These are phyloP conservation scores for Sporothrix brasiliensis DNA, from an alignment of 2,329 filamentous ascomycete genomes.

Conservation along the genomic window DNA sequence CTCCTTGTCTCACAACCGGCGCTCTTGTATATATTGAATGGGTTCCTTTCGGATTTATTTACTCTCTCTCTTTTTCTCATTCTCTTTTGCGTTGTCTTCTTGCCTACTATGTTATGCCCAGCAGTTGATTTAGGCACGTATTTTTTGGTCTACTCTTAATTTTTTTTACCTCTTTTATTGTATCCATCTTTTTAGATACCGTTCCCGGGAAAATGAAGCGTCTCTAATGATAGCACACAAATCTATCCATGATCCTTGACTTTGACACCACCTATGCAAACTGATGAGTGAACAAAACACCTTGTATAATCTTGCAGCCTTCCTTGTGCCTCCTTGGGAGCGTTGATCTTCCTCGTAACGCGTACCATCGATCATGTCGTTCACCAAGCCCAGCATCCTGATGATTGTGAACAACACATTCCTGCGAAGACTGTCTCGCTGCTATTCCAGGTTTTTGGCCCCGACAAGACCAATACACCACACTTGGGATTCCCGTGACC, in stretches of 20 bases:
- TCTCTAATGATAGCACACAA: not conserved
- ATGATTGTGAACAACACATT: no score
- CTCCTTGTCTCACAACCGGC: not conserved
- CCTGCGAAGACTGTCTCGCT: no score
- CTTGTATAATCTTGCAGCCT: no score
- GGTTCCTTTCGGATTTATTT: not conserved
- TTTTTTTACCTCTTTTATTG: not conserved
- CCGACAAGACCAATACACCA: no score
- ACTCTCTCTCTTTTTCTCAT: no score
- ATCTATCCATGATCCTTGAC: not conserved
- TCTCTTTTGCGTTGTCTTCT: not conserved
- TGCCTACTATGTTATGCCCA: not conserved
- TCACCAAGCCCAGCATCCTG: no score
- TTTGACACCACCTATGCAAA: not conserved
- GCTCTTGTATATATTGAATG: slow-evolving; percentile 1
- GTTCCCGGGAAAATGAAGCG: not conserved
- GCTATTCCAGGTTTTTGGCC: no score
- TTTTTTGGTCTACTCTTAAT: not conserved
- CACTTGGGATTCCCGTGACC: no score
- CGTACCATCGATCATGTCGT: no score
- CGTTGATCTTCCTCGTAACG: no score
- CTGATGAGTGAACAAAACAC: no score
- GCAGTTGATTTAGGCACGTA: not conserved
- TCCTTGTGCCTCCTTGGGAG: no score
- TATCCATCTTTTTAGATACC: not conserved